Conservation (phyloP, 352 stramenopile species). For the Saprolegnia diclina region DNA sequence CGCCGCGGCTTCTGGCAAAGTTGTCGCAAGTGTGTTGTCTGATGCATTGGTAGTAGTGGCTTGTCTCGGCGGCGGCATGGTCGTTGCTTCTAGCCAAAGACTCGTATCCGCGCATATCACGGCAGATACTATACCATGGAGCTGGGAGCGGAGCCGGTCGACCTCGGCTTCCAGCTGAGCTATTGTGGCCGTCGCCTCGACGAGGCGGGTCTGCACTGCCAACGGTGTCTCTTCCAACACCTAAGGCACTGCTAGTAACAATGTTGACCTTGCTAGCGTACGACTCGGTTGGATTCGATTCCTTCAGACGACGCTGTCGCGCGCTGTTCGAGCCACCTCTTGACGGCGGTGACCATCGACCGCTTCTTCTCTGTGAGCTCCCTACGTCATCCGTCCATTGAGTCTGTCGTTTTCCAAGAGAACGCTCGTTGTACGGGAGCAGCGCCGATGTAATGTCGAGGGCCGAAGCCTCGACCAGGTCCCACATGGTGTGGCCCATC, state of each 20-base stretch:
- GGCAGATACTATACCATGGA: no score
- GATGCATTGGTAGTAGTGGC: neutral
- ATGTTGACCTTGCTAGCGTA: no score
- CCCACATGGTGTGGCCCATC: slow-evolving; percentile 18
- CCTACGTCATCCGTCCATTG: neutral
- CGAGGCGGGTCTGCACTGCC: no score
- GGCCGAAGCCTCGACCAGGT: slow-evolving; percentile 11
- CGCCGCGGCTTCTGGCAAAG: neutral
- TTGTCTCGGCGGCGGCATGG: no score
- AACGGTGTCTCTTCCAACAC: no score
- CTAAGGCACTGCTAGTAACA: no score
- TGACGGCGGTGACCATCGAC: neutral
- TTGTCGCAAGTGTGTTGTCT: neutral
- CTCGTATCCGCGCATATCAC: no score
- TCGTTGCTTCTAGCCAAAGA: neutral
- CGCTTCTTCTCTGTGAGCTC: slow-evolving; percentile 2
- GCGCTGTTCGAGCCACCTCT: neutral
- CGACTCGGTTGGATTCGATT: neutral
- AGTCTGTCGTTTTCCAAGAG: no score
- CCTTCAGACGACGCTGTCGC: neutral
- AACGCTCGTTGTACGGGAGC: neutral
- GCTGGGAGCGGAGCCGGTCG: neutral
- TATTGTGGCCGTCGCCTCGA: no score
- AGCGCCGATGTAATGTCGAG: slow-evolving; percentile 9
- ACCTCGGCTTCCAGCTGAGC: neutral